Base-by-base conservation (phyloP, 495 filamentous ascomycete species). In the Copromyces sp. region DNA sequence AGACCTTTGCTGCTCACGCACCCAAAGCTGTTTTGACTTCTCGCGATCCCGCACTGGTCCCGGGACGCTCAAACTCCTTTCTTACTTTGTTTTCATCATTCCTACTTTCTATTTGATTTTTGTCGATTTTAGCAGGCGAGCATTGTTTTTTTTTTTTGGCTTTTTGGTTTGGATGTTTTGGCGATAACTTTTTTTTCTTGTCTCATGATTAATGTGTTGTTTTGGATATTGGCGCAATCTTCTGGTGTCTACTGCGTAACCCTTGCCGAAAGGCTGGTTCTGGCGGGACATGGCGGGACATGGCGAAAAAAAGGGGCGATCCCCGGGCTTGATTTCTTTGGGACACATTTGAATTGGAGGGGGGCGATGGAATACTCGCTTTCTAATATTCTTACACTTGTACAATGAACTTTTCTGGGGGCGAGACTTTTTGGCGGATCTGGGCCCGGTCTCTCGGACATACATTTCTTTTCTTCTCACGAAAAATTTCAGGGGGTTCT, bases 1-100 rank as follows among this genome's bases (percentile, higher is more conserved):
- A 80, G 78, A 81, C 73, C 78, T 76, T 71, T 72, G 73, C 75
- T 77, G 79, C 79, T 81, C 79, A 81, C 79, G 79, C 79, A 75
- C 76, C 73, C 68, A 74, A 79, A 79, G 73, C 74, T 80, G 76
- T 73, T 80, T 75, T 45, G 71, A 72, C 71, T 76, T 73, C 73
- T 78, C 68, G 71, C 74, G 61, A 69, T 69, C 74, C 70, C 72
- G 72, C 70, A 70, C 69, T 47, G 69, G 73, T 76, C 76, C 53
- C 53, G 73, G 77, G 70, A 72, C 45, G 38, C 20, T 61, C 20
- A 53, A 20, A 73, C 73, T 75, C 70, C 73, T 77, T 75, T 74
- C 70, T 38, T 75, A 61, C 73, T 74, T 73, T 40, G 24, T 45
- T 73, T 75, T 75, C 77, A 41, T 70, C 61, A 39, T 68, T 75